Evolutionary conservation across 2,329 filamentous ascomycete species (phyloP).

Genomic region (Ophiostoma novo-ulmi): DNA sequence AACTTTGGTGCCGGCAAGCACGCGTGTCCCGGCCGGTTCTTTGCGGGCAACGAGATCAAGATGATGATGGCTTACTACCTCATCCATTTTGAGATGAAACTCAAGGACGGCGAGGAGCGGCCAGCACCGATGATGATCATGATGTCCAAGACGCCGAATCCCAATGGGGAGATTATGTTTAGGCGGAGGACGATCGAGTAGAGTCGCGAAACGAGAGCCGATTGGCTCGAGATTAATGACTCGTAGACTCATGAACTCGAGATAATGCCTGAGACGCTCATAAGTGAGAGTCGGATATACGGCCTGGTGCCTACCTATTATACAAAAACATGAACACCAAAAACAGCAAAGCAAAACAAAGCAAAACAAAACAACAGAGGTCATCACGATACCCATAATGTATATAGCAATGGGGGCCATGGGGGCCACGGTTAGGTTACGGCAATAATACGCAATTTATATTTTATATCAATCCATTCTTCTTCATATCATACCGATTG

Average conservation of each 20-base stretch:
- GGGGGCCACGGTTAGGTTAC: not conserved
- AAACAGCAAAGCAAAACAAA: not conserved
- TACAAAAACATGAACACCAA: not conserved
- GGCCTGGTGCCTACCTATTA: not conserved
- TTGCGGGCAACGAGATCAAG: conserved; percentile 45
- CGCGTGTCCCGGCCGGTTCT: conserved; percentile 47
- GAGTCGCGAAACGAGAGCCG: not conserved
- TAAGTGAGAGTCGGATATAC: not conserved
- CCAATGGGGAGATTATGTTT: conserved; percentile 40
- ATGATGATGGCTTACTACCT: conserved; percentile 40
- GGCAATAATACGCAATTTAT: not conserved
- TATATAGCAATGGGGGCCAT: not conserved
- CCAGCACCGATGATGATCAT: conserved; percentile 42
- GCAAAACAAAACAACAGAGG: not conserved
- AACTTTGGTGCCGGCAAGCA: conserved; percentile 47
- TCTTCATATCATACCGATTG: not conserved
- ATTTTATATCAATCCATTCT: not conserved
- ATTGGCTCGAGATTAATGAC: not conserved
- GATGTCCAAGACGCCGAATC: conserved; percentile 41
- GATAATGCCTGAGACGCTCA: not conserved
- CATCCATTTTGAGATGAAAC: conserved; percentile 41
- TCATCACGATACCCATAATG: conserved; percentile 9
- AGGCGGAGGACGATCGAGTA: conserved; percentile 32
- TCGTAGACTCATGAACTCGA: not conserved
- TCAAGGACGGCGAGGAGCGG: conserved; percentile 38